Evolutionary conservation across 306 rosid genomes (phyloP), one percentile per base, ranked within the genome.

Genomic region (Erythrophleum fordii): DNA sequence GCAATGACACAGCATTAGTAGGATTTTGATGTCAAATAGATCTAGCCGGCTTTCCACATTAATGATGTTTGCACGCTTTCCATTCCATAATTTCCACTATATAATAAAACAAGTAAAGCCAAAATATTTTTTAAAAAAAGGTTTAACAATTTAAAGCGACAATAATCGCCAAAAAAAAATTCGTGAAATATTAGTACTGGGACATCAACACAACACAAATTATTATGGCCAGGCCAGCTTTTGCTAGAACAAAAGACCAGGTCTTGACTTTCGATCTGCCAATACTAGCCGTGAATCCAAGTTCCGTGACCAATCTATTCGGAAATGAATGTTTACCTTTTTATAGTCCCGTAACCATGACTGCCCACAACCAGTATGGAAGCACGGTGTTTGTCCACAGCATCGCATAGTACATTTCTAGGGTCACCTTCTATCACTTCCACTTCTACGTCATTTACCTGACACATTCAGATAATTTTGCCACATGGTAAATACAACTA

Each of bases 311-410:
- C 14, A 31, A 61, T 16, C 14, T 29, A 61, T 17, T 28, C 28
- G 25, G 11, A 48, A 56, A 59, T 5, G 25, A 73, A 75, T 14
- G 0, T 25, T 4, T 80, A 91, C 98, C 98, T 91, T 86, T 91
- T 92, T 31, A 94, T 68, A 66, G 91, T 93, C 20, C 97, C 97
- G 78, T 93, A 88, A 52, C 94, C 97, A 77, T 91, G 94, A 81
- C 97, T 93, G 3, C 97, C 97, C 74, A 91, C 87, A 62, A 93
- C 93, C 88, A 93, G 80, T 20, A 91, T 10, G 18, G 97, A 80
- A 39, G 97, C 97, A 31, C 74, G 91, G 83, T 93, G 77, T 51
- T 74, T 91, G 6, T 86, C 92, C 72, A 89, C 97, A 11, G 87
- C 86, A 4, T 93, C 92, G 29, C 97, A 91, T 0, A 93, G 86